Conservation (phyloP, 2,329 filamentous ascomycete species). For the Sarocladium oryzae region DNA sequence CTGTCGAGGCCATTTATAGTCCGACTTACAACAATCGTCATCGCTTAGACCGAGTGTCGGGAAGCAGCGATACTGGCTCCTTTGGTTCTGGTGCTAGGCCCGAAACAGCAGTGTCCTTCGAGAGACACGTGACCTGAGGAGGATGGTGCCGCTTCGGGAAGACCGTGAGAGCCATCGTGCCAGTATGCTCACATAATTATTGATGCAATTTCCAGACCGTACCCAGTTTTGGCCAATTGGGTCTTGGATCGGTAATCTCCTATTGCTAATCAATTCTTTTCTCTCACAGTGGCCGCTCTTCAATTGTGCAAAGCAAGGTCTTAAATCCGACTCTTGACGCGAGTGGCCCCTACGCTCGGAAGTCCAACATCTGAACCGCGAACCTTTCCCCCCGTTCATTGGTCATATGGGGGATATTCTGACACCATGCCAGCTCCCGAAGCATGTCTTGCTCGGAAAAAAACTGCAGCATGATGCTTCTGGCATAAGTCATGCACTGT, state of each 20-base stretch:
- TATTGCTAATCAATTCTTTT: background rate
- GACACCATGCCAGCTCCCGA: conserved; percentile 5
- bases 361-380: conserved; percentile 3
- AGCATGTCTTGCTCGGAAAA: background rate
- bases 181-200: background rate
- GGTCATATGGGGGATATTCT: conserved; percentile 10
- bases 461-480: background rate
- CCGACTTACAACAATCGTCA: background rate
- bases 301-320: no score
- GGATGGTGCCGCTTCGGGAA: background rate
- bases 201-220: background rate
- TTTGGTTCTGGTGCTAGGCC: background rate
- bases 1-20: background rate
- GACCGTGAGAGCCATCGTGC: background rate
- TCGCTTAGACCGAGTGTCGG: background rate
- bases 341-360: background rate
- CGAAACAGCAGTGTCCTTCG: background rate
- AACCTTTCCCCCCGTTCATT: background rate
- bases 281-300: no score
- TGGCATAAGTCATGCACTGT: conserved; percentile 7
- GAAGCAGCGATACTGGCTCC: background rate
- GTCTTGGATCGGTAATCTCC: background rate
- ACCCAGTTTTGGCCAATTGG: no score
- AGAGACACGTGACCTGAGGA: background rate
- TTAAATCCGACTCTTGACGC: background rate